These are phyloP conservation scores for Leptodermis oblonga DNA, from an alignment of 257 asterid genomes.

Conservation along the genomic window DNA sequence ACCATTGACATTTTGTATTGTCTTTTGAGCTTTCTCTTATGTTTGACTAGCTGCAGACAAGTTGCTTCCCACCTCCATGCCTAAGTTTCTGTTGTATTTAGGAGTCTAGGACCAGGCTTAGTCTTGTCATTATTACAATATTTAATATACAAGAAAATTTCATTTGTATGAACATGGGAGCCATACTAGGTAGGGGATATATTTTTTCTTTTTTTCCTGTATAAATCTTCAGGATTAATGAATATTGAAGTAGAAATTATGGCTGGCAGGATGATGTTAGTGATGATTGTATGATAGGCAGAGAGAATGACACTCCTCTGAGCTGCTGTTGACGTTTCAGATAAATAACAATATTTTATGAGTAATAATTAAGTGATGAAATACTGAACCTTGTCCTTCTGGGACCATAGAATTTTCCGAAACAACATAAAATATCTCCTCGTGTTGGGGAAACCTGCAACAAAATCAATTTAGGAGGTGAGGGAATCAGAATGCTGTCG, in stretches of 20 bases:
- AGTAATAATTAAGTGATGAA: neutral
- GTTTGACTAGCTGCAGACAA: conserved; percentile 26
- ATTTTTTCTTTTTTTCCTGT: no score
- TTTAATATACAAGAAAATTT: no score
- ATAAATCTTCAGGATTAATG: no score
- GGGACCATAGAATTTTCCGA: conserved; percentile 15
- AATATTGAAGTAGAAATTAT: neutral
- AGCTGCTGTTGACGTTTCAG: neutral
- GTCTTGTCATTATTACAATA: no score
- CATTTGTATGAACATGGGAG: no score
- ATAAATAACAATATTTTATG: no score
- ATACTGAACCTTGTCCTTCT: conserved; percentile 22
- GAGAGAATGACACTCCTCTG: neutral
- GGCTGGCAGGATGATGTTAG: conserved; percentile 16
- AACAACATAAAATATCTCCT: conserved; percentile 23
- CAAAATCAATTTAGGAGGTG: conserved; percentile 24
- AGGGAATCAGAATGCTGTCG: conserved; percentile 35
- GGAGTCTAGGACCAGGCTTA: no score
- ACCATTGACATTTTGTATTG: neutral
- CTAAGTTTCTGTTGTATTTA: conserved; percentile 10
- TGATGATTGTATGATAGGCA: conserved; percentile 1
- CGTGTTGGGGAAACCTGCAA: conserved; percentile 35
- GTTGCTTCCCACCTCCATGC: conserved; percentile 26
- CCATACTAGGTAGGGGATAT: no score
- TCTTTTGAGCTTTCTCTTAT: neutral